Evolutionary conservation across 192 early-diverging fungal genomes (phyloP).

Genomic region (Linnemannia schmuckeri): DNA sequence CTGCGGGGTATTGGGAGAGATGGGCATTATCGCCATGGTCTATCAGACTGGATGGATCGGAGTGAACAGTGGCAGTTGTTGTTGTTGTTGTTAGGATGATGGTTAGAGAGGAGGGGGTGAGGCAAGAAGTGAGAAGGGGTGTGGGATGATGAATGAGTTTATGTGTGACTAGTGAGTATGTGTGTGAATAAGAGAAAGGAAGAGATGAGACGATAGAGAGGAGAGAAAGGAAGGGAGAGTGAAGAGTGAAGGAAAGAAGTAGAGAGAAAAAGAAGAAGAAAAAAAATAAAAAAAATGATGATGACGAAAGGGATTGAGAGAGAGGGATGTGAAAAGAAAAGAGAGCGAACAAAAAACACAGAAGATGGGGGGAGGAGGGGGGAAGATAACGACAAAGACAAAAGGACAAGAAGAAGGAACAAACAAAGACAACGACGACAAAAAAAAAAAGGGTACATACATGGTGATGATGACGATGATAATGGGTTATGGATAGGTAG

Average conservation of each 20-base stretch:
- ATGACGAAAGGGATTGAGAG: neutral
- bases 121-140: neutral
- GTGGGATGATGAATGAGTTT: neutral
- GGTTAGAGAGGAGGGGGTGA: neutral
- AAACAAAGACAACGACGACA: neutral
- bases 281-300: neutral
- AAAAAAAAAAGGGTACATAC: neutral
- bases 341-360: neutral
- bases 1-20: constrained; percentile 37
- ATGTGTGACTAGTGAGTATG: neutral
- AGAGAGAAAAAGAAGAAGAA: neutral
- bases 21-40: constrained; percentile 47
- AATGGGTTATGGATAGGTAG: too few relatives aligned
- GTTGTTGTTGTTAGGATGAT: constrained; percentile 5
- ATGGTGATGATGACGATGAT: too few relatives aligned
- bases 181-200: neutral
- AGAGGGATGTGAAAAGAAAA: constrained; percentile 3
- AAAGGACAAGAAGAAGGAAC: neutral
- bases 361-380: neutral
- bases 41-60: constrained; percentile 22
- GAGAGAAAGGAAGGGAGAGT: neutral
- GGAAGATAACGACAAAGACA: neutral
- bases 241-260: neutral
- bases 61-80: neutral
- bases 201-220: neutral